Base-by-base conservation (phyloP, 768 basidiomycete genomes). In the Leccinum subtestaceum region DNA sequence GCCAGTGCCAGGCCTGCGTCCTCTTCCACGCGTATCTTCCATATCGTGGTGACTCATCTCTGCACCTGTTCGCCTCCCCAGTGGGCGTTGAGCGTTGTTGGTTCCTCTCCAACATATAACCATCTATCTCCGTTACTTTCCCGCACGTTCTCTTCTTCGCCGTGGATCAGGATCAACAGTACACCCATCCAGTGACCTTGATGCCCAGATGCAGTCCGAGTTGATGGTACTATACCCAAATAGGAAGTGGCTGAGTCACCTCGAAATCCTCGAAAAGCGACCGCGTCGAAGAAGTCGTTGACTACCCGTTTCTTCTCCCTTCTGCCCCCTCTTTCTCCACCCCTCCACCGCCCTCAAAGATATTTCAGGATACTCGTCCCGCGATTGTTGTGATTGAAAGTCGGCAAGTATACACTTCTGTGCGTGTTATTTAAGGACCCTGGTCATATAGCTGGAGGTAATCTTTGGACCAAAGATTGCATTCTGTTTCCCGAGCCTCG, bases 101-200 rank as follows among this genome's bases (percentile, higher is more conserved):
- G 38, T 40, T 40, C 43, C 43, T 43, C 43, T 43, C 43, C n/a
- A 43, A 40, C 32, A 53, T 52, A 38, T 34, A 5, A 43, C 50
- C 55, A 46, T 54, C 38, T 62, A 65, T 65, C 50, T 63, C 70
- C 60, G 58, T 52, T 43, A 19, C 32, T 54, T 72, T 71, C 70
- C 70, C 70, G 68, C 65, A 58, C 66, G 40, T 49, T 31, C 58
- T 13, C 60, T 67, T 61, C 63, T 62, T 67, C 58, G 52, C 68
- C 66, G 64, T 70, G 68, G 70, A 64, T 69, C 70, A 68, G 72
- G 70, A 58, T 70, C 63, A 66, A 56, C 55, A 57, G 52, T 67
- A 60, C 31, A 52, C 56, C 72, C 66, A 21, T 58, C 59, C 52
- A 43, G 11, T 43, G 10, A 19, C n/a, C 11, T 43, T 5, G n/a